Conservation (phyloP, 1,139 yeast species). For the Suhomyces kunorum region DNA sequence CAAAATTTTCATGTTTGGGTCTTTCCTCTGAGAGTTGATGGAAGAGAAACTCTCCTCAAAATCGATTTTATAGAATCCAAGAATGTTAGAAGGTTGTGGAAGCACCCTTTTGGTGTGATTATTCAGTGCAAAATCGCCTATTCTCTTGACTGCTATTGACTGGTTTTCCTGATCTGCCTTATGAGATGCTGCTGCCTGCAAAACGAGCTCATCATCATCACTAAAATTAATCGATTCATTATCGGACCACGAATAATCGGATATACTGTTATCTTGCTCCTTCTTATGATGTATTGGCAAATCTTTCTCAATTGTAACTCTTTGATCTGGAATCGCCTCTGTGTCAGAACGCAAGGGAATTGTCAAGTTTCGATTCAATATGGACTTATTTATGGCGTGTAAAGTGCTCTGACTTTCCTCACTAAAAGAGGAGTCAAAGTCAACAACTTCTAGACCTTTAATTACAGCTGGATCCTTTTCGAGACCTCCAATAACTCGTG, state of each 20-base stretch:
- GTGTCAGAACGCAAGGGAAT: background rate
- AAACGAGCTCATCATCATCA: conserved; percentile 15
- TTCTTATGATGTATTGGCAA: background rate
- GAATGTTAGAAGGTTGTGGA: conserved; percentile 6
- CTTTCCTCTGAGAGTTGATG: background rate
- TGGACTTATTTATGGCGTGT: background rate
- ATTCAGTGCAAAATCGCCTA: conserved; percentile 5
- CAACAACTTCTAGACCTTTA: conserved; percentile 12
- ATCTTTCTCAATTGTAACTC: background rate
- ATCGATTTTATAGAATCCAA: conserved; percentile 10
- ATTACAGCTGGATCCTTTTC: conserved; percentile 14
- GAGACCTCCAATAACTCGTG: conserved; percentile 7
- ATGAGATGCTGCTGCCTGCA: conserved; percentile 14
- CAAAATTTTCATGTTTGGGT: too few species aligned
- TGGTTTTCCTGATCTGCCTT: background rate
- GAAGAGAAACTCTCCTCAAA: conserved; percentile 1
- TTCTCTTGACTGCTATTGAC: conserved; percentile 3
- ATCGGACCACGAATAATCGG: background rate
- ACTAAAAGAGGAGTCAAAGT: conserved; percentile 17
- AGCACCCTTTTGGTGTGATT: background rate
- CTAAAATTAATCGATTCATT: conserved; percentile 15
- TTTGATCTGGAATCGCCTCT: background rate
- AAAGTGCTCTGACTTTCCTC: conserved; percentile 10
- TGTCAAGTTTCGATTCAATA: background rate
- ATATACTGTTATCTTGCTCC: background rate